phyloP scores from a whole-genome alignment of 108 stramenopile species.

The Cyclotella sp. region DNA sequence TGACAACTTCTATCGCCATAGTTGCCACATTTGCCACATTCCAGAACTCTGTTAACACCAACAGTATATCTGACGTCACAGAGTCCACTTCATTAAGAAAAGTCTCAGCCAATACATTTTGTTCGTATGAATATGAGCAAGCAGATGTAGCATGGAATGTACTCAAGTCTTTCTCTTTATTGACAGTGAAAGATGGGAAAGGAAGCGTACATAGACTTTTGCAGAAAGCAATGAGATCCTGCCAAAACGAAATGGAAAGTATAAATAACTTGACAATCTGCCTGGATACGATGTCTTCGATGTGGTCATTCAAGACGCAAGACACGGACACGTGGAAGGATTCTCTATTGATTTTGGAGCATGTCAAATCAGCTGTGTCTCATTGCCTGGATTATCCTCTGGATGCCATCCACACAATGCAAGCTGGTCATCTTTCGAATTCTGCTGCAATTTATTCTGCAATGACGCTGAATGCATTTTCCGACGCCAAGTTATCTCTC shows the following conservation, averaged over 20 bases:
- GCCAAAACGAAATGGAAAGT: slow-evolving; percentile 51
- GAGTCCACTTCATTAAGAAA: background rate
- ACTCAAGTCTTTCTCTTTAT: slow-evolving; percentile 65
- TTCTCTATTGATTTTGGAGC: slow-evolving; percentile 58
- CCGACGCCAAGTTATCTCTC: slow-evolving; percentile 62
- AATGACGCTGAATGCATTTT: slow-evolving; percentile 68
- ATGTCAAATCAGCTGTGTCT: slow-evolving; percentile 60
- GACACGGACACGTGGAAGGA: slow-evolving; percentile 59
- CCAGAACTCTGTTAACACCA: background rate
- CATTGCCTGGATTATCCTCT: slow-evolving; percentile 33
- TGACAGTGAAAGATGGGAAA: slow-evolving; percentile 66
- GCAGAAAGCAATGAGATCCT: slow-evolving; percentile 58
- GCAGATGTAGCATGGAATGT: slow-evolving; percentile 71
- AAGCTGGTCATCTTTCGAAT: slow-evolving; percentile 55
- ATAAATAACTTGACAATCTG: slow-evolving; percentile 46
- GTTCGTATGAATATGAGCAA: slow-evolving; percentile 59
- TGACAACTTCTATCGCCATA: background rate
- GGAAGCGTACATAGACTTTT: slow-evolving; percentile 69
- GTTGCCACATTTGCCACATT: background rate
- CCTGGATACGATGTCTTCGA: slow-evolving; percentile 46
- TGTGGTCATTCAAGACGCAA: slow-evolving; percentile 62
- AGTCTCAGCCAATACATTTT: slow-evolving; percentile 25
- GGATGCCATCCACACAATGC: slow-evolving; percentile 30
- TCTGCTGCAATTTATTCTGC: slow-evolving; percentile 67
- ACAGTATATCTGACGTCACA: background rate